These are phyloP conservation scores for Nigrospora osmanthi DNA, from an alignment of 2,329 filamentous ascomycete genomes.

Conservation along the genomic window DNA sequence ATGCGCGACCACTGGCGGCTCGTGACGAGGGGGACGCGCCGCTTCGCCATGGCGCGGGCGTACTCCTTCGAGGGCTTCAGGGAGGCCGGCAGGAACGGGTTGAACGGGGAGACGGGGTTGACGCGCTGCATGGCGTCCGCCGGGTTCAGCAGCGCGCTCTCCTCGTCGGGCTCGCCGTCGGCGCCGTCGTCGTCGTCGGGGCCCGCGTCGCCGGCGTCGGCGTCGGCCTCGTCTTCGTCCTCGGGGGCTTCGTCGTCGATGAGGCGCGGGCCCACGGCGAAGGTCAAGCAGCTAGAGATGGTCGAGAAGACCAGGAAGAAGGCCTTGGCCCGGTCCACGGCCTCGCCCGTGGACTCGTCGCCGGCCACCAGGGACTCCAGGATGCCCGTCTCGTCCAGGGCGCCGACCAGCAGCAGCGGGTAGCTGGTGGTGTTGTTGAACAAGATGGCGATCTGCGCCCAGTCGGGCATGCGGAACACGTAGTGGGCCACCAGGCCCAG, in stretches of 20 bases:
- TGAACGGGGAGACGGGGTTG: slow-evolving; percentile 19
- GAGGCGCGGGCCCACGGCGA: slow-evolving; percentile 53
- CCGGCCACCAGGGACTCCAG: slow-evolving; percentile 35
- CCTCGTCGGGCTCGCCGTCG: slow-evolving; percentile 28
- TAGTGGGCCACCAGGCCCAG: slow-evolving; percentile 28
- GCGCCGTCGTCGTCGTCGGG: slow-evolving; percentile 26
- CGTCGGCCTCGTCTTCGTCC: slow-evolving; percentile 16
- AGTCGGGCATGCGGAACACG: slow-evolving; percentile 33
- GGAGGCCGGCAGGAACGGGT: slow-evolving; percentile 1
- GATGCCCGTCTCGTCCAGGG: slow-evolving; percentile 43
- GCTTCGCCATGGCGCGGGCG: slow-evolving; percentile 3
- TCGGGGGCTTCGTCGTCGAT: slow-evolving; percentile 37
- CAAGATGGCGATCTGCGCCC: slow-evolving; percentile 35
- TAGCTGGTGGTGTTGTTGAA: slow-evolving; percentile 43
- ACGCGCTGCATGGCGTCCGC: slow-evolving; percentile 5
- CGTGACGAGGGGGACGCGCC: slow-evolving; percentile 17
- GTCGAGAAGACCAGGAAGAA: slow-evolving; percentile 62
- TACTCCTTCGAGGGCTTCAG: slow-evolving; percentile 1
- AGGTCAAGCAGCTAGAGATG: slow-evolving; percentile 55
- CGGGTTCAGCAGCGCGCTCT: slow-evolving; percentile 39
- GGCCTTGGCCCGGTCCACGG: slow-evolving; percentile 51
- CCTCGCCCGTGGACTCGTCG: slow-evolving; percentile 33
- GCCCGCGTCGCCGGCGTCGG: slow-evolving; percentile 24
- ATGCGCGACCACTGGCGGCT: slow-evolving; percentile 18
- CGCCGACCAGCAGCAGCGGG: slow-evolving; percentile 34